These are phyloP conservation scores for Irineochytrium annulatum DNA, from an alignment of 192 early-diverging fungal species.

Conservation along the genomic window DNA sequence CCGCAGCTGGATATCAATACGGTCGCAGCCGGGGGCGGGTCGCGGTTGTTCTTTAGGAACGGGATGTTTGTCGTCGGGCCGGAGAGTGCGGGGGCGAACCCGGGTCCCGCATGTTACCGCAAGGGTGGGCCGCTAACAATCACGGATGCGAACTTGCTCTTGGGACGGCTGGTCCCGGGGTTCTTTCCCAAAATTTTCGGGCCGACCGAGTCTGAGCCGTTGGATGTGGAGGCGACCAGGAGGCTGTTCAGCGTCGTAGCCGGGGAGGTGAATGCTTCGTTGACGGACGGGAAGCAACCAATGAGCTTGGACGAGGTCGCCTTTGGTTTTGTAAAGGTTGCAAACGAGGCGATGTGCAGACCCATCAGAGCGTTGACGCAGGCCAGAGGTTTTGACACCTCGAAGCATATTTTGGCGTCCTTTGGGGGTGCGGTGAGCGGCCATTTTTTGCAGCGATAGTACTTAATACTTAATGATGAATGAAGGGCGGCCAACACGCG, in stretches of 20 bases:
- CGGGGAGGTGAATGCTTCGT: conserved; percentile 52
- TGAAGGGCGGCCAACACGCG: conserved; percentile 85
- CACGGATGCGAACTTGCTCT: conserved; percentile 89
- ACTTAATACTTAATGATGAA: background rate
- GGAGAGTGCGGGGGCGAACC: conserved; percentile 86
- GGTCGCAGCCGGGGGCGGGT: conserved; percentile 92
- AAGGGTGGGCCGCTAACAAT: conserved; percentile 90
- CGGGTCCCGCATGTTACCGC: conserved; percentile 94
- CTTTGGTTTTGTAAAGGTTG: conserved; percentile 91
- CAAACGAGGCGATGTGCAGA: conserved; percentile 95
- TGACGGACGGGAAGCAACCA: background rate
- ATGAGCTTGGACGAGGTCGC: conserved; percentile 85
- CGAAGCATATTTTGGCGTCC: conserved; percentile 77
- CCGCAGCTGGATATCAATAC: conserved; percentile 96
- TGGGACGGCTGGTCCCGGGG: conserved; percentile 77
- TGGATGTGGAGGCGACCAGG: conserved; percentile 64
- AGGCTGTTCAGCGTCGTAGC: conserved; percentile 65
- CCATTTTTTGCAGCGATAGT: conserved; percentile 12
- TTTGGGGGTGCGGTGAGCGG: conserved; percentile 78
- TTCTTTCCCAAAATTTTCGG: conserved; percentile 98
- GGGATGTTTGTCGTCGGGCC: conserved; percentile 91
- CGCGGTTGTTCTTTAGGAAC: conserved; percentile 85
- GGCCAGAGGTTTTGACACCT: conserved; percentile 83
- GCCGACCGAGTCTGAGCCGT: conserved; percentile 68
- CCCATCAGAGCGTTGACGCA: conserved; percentile 91